Conservation (phyloP, 148 eudicot genomes). For the Oxyria digyna region DNA sequence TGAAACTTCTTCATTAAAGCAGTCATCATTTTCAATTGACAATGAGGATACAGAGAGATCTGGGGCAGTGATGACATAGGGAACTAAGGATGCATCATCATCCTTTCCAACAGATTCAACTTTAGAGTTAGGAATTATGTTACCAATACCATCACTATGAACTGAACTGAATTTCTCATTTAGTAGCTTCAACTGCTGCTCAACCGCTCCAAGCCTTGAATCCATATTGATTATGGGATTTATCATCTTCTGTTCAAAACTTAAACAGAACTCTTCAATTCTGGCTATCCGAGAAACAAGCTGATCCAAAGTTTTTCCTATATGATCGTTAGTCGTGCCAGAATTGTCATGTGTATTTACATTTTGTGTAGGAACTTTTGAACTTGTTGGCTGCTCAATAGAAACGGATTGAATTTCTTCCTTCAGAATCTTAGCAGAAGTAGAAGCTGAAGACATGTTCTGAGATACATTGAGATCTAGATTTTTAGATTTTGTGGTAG, state of each 20-base stretch:
- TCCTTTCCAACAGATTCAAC: slow-evolving; percentile 22
- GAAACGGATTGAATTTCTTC: background rate
- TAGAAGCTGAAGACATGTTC: slow-evolving; percentile 9
- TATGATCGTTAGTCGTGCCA: slow-evolving; percentile 16
- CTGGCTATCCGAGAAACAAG: slow-evolving; percentile 61
- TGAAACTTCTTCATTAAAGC: slow-evolving; percentile 12
- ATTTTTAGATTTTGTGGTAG: slow-evolving; percentile 3
- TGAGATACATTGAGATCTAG: slow-evolving; percentile 8
- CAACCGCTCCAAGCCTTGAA: slow-evolving; percentile 67
- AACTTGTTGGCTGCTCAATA: slow-evolving; percentile 16
- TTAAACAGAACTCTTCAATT: slow-evolving; percentile 56
- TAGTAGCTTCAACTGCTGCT: slow-evolving; percentile 48
- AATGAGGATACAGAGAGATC: slow-evolving; percentile 7
- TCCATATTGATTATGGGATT: slow-evolving; percentile 71
- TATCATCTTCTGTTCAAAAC: slow-evolving; percentile 77
- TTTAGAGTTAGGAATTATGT: slow-evolving; percentile 15
- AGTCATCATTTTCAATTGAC: slow-evolving; percentile 20
- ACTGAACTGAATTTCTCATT: slow-evolving; percentile 33
- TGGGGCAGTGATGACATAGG: background rate
- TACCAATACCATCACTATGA: slow-evolving; percentile 24
- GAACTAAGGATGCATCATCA: slow-evolving; percentile 10
- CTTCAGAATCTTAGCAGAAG: slow-evolving; percentile 8
- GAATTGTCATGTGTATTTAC: slow-evolving; percentile 11
- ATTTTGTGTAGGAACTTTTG: slow-evolving; percentile 15
- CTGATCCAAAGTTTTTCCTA: slow-evolving; percentile 54